phyloP scores from a whole-genome alignment of 305 asterid genomes.

The Solanum hybrid region DNA sequence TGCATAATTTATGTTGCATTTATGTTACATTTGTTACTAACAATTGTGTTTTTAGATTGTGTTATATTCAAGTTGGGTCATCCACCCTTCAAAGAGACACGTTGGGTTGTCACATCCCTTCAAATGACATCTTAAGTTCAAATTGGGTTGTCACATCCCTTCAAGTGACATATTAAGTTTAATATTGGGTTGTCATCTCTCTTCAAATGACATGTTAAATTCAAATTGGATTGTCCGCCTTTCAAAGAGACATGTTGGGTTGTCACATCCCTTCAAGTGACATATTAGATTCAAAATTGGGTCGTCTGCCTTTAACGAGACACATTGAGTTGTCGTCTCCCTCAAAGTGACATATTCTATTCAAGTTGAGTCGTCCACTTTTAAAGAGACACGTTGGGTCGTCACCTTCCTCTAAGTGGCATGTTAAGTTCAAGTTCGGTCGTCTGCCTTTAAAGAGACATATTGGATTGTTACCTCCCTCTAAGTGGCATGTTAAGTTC shows the following conservation, averaged over 20 bases:
- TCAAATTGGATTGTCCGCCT: not conserved
- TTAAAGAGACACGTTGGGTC: not conserved
- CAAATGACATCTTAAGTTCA: not conserved
- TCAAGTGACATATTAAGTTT: not conserved
- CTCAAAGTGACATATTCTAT: not conserved
- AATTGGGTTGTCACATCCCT: not conserved
- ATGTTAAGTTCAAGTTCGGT: not conserved
- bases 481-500: not conserved
- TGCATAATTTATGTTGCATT: not conserved
- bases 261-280: not conserved
- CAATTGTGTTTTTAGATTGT: not conserved
- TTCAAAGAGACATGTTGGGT: not conserved
- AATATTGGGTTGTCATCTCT: not conserved
- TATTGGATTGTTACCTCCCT: not conserved
- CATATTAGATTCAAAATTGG: not conserved
- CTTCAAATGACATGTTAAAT: not conserved
- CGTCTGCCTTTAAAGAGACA: not conserved
- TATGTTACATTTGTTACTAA: too few relatives aligned
- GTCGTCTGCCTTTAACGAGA: not conserved
- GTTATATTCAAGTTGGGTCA: not conserved
- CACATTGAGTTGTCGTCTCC: not conserved
- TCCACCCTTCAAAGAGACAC: not conserved
- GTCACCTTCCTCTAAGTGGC: not conserved
- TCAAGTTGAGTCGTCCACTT: not conserved
- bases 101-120: not conserved